Base-by-base conservation (phyloP, 139 green algal species). In the Haematococcus lacustris region DNA sequence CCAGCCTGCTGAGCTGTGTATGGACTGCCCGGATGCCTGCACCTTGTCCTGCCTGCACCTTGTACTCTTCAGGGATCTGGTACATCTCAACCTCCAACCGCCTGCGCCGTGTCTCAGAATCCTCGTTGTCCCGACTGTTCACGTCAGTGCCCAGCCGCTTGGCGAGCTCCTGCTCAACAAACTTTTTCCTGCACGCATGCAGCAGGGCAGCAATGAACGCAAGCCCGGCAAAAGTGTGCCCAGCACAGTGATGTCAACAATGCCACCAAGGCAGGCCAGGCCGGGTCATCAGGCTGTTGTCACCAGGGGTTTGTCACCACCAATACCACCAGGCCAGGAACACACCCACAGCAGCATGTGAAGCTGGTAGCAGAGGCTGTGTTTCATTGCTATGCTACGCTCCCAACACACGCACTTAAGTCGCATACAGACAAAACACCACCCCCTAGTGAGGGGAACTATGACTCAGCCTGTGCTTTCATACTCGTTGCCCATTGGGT, bases 91-190 rank as follows among this genome's bases (percentile, higher is more conserved):
- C 72, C 50, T 92, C 89, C 17, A 88, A 70, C 1, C 38, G 57
- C 47, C 80, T 57, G 66, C 69, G 40, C 28, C 71, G 60, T 28
- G 47, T 17, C 47, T 78, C 73, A 37, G 61, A 28, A 37, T 76
- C 38, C 3, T 78, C 39, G 34, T 71, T 41, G 53, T 73, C 70
- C 43, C 51, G 38, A 39, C 28, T 21, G 28, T 63, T 69, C 38
- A 32, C 57, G 30, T 61, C 37, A 51, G 74, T 85, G 38, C 89
- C 89, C 51, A 92, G 70, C 2, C 89, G 78, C 73, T 83, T 83
- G 1, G 78, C 83, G 50, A 94, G 71, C 71, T 94, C 82, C 60
- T 83, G 68, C 76, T 91, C 83, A 0, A 94, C 71, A 64, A 85
- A 92, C 47, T 82, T 80, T 71, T 91, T 71, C 86, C 82, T 89